Evolutionary conservation across 2,329 filamentous ascomycete genomes (phyloP).

Genomic region (Trichophyton schoenleinii): DNA sequence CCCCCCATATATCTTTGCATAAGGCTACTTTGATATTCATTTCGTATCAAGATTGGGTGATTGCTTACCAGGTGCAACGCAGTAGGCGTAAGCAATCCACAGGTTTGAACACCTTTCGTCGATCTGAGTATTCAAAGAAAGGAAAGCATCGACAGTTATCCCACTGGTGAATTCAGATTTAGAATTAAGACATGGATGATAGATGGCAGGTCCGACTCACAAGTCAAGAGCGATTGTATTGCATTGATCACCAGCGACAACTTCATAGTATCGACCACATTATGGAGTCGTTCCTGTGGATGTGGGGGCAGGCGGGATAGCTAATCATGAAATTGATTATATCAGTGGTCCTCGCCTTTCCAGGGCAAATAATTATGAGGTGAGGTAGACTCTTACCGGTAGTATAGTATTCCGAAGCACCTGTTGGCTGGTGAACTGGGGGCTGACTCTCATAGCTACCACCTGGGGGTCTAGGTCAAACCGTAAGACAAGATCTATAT

Average conservation of each 20-base stretch:
- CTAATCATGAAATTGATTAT: not conserved
- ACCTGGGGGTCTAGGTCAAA: slow-evolving; percentile 4
- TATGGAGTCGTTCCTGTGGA: slow-evolving; percentile 10
- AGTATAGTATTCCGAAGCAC: not conserved
- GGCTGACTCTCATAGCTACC: slow-evolving; percentile 7
- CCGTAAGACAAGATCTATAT: not conserved
- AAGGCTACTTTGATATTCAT: not conserved
- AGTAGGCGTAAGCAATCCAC: not conserved
- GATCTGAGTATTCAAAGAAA: not conserved
- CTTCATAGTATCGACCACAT: slow-evolving; percentile 15
- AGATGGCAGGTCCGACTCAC: not conserved
- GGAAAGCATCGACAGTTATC: not conserved
- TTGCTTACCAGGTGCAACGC: not conserved
- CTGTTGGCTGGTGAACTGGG: slow-evolving; percentile 13
- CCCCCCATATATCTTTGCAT: not conserved
- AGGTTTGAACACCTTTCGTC: not conserved
- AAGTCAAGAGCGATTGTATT: slow-evolving; percentile 3
- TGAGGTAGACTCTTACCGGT: not conserved
- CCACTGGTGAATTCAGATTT: not conserved
- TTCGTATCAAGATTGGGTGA: not conserved
- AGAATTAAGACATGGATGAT: slow-evolving; percentile 8
- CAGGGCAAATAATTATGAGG: not conserved
- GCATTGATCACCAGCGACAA: slow-evolving; percentile 12
- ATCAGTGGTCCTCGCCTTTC: not conserved
- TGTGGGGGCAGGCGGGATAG: slow-evolving; percentile 12